phyloP scores from a whole-genome alignment of 1,284 basidiomycete species.

The Wolfiporia cocos region DNA sequence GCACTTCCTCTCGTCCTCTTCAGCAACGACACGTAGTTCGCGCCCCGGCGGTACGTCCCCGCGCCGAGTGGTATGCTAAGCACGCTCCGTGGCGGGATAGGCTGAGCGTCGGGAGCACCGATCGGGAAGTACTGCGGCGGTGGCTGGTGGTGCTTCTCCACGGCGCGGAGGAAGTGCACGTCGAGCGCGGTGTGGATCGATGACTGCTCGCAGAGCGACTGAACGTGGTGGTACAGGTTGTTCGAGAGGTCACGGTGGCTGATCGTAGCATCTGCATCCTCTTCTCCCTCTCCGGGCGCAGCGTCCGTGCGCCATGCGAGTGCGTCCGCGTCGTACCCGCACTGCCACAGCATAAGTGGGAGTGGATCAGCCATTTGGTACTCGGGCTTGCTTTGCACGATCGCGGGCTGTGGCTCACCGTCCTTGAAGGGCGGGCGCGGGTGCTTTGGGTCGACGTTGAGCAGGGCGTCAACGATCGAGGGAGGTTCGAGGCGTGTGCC shows the following conservation, averaged over 20 bases:
- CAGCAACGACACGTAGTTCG: constrained; percentile 64
- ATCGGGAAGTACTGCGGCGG: constrained; percentile 31
- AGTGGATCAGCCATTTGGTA: constrained; percentile 93
- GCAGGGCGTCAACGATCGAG: constrained; percentile 63
- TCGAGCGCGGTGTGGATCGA: constrained; percentile 54
- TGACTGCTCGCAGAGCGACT: constrained; percentile 50
- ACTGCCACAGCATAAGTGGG: constrained; percentile 92
- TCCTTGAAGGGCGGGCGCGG: constrained; percentile 25
- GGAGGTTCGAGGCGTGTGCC: constrained; percentile 80
- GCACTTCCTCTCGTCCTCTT: constrained; percentile 61
- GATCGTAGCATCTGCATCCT: constrained; percentile 24
- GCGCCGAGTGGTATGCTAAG: constrained; percentile 70
- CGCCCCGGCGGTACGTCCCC: constrained; percentile 53
- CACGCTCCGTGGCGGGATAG: constrained; percentile 19
- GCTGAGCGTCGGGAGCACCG: constrained; percentile 15
- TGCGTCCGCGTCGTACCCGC: constrained; percentile 66
- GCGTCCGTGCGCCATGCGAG: constrained; percentile 73
- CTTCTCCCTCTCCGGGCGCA: constrained; percentile 23
- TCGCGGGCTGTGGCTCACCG: constrained; percentile 33
- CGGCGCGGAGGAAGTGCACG: constrained; percentile 55
- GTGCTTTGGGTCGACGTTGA: constrained; percentile 53
- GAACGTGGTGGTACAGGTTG: constrained; percentile 54
- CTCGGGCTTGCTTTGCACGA: constrained; percentile 73
- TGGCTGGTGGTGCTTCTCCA: constrained; percentile 38
- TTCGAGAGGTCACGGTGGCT: constrained; percentile 20